phyloP scores from a whole-genome alignment of 306 rosid genomes.

The Canavalia ensiformis region DNA sequence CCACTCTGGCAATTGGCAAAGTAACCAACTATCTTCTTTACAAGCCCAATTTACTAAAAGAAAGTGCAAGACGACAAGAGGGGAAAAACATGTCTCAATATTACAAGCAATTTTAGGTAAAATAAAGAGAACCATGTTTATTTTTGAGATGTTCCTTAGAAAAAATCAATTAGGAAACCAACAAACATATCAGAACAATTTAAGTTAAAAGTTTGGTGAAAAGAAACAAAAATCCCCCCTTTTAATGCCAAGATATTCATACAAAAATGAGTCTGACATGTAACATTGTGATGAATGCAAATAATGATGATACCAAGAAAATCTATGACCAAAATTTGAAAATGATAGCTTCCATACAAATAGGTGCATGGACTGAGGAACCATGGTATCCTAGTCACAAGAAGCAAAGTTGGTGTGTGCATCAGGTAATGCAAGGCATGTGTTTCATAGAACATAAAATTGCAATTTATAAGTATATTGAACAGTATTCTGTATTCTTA shows the following conservation, averaged over 20 bases:
- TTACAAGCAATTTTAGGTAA: background rate
- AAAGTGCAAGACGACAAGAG: background rate
- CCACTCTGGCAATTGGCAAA: background rate
- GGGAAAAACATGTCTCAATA: background rate
- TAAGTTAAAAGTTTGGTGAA: background rate
- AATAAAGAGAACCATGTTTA: background rate
- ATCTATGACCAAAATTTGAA: background rate
- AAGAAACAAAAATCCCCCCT: background rate
- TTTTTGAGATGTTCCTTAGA: background rate
- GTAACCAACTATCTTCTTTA: background rate
- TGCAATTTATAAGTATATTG: background rate
- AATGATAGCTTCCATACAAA: background rate
- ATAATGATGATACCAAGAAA: slow-evolving; percentile 23
- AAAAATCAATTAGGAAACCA: slow-evolving; percentile 21
- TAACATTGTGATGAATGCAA: background rate
- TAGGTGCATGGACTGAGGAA: too few species aligned
- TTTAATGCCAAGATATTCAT: background rate
- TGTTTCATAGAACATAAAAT: background rate
- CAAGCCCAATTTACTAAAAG: background rate
- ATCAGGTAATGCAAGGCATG: background rate
- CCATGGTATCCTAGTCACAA: background rate
- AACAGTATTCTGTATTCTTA: background rate
- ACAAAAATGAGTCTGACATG: background rate
- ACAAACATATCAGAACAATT: background rate
- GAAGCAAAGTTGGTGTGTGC: background rate